Evolutionary conservation across 352 stramenopile genomes (phyloP).

Genomic region (Vaucheria bursata): DNA sequence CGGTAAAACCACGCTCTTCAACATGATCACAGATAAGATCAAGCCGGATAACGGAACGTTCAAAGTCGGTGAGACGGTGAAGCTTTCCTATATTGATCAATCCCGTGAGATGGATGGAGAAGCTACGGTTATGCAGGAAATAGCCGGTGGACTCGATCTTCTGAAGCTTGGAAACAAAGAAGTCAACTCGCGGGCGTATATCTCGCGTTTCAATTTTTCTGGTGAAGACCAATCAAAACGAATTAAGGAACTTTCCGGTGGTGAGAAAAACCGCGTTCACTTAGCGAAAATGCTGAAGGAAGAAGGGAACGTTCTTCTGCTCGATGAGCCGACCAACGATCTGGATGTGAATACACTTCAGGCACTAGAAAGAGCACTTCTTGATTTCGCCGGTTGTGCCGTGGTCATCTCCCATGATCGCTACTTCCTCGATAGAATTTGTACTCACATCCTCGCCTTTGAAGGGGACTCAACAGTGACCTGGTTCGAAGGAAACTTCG

Average conservation of each 20-base stretch:
- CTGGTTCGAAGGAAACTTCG: constrained; percentile 35
- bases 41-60: constrained; percentile 50
- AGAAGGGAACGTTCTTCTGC: constrained; percentile 58
- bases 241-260: constrained; percentile 62
- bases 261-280: constrained; percentile 65
- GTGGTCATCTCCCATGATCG: constrained; percentile 91
- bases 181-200: constrained; percentile 60
- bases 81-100: constrained; percentile 39
- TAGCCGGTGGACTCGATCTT: constrained; percentile 51
- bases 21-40: constrained; percentile 60
- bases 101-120: constrained; percentile 50
- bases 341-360: constrained; percentile 75
- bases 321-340: constrained; percentile 73
- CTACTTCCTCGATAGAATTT: constrained; percentile 89
- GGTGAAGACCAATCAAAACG: constrained; percentile 65
- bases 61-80: constrained; percentile 21
- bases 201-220: constrained; percentile 48
- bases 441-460: constrained; percentile 87
- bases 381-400: constrained; percentile 88
- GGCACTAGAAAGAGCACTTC: constrained; percentile 65
- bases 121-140: constrained; percentile 69
- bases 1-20: constrained; percentile 64
- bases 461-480: constrained; percentile 47
- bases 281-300: constrained; percentile 58
- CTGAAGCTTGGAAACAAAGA: too few species aligned